Evolutionary conservation across 805 yeast species (phyloP).

Genomic region (Cyberlindnera petersonii): DNA sequence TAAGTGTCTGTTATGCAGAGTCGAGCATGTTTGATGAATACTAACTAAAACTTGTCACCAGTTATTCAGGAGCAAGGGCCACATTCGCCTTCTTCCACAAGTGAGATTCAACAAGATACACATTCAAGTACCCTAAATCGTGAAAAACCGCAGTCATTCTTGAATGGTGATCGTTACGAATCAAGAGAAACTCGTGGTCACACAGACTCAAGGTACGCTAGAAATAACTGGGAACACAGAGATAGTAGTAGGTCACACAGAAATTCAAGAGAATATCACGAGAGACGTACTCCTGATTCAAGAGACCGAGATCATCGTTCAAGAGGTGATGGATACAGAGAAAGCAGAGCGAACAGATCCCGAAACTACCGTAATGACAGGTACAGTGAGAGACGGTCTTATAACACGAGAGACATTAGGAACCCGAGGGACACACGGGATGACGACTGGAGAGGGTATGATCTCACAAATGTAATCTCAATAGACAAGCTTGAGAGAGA

Average conservation of each 20-base stretch:
- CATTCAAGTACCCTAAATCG: neutral
- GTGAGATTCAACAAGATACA: no score
- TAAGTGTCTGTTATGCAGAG: constrained; percentile 9
- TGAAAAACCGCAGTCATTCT: constrained; percentile 3
- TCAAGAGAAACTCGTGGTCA: neutral
- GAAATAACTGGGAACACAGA: constrained; percentile 5
- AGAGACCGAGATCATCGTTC: constrained; percentile 4
- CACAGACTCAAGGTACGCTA: neutral
- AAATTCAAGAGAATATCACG: constrained; percentile 9
- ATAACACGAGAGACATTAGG: neutral
- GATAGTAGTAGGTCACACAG: constrained; percentile 9
- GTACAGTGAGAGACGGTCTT: constrained; percentile 7
- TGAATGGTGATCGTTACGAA: neutral
- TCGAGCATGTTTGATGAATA: neutral
- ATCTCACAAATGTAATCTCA: constrained; percentile 39
- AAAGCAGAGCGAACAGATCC: constrained; percentile 3
- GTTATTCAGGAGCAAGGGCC: constrained; percentile 18
- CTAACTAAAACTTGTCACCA: constrained; percentile 12
- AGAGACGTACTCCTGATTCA: neutral
- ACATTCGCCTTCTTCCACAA: neutral
- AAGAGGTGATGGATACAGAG: constrained; percentile 5
- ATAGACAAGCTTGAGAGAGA: constrained; percentile 48
- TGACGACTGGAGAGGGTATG: constrained; percentile 20
- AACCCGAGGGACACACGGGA: constrained; percentile 7
- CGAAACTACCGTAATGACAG: constrained; percentile 5